phyloP scores from a whole-genome alignment of 1,139 yeast species.

The Kurtzmaniella quercitrusa region DNA sequence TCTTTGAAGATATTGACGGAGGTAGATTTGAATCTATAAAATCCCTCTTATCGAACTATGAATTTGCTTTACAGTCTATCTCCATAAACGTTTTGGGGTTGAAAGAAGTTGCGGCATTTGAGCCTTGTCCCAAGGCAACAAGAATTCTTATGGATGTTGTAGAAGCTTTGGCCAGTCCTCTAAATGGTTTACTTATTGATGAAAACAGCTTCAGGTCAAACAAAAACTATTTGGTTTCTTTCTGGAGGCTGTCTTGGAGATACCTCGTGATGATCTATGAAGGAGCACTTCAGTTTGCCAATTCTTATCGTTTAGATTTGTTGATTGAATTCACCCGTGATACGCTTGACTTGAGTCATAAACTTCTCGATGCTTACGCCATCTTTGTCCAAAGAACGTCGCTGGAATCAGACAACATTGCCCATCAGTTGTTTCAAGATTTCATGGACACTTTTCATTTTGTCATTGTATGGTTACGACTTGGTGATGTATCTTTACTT shows the following conservation, averaged over 20 bases:
- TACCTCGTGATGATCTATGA: constrained; percentile 67
- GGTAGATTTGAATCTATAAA: constrained; percentile 69
- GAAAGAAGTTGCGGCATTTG: constrained; percentile 49
- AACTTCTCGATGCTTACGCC: constrained; percentile 61
- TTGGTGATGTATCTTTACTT: constrained; percentile 73
- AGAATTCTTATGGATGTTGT: constrained; percentile 72
- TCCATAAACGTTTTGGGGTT: constrained; percentile 43
- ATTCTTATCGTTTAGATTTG: constrained; percentile 49
- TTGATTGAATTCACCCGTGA: constrained; percentile 83
- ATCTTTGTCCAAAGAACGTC: constrained; percentile 29
- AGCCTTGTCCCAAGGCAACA: constrained; percentile 74
- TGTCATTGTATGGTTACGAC: constrained; percentile 73
- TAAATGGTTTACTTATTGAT: constrained; percentile 41
- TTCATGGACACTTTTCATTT: constrained; percentile 51
- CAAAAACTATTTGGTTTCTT: constrained; percentile 20
- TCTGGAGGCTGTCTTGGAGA: constrained; percentile 72
- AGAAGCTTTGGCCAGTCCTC: constrained; percentile 61
- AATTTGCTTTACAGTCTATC: constrained; percentile 27
- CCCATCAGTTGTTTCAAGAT: constrained; percentile 24
- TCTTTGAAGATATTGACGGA: constrained; percentile 58
- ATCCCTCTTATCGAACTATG: constrained; percentile 46
- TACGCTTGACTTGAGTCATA: constrained; percentile 72
- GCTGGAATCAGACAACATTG: constrained; percentile 9
- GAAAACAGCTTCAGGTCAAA: constrained; percentile 4
- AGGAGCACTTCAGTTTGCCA: constrained; percentile 73